Evolutionary conservation across 1,284 basidiomycete species (phyloP), one percentile per base, ranked within the genome.

Genomic region (Neonothopanus nambi): DNA sequence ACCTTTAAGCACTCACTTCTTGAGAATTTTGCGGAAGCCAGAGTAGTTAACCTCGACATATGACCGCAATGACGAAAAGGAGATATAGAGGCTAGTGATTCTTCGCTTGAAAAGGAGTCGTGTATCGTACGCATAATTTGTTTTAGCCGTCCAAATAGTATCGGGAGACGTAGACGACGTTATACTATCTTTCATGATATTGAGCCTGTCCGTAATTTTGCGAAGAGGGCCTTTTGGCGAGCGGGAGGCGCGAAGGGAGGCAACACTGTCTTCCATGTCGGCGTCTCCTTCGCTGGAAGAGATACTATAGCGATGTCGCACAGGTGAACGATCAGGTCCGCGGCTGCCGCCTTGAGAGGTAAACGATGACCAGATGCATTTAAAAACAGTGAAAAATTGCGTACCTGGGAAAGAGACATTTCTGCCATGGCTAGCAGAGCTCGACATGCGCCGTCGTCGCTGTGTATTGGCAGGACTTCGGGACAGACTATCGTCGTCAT

Each of bases 21-120:
- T 99, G 64, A 98, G 69, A 37, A 98, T 96, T 78, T 99, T 98
- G 63, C 93, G 85, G 73, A 98, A 93, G 0, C 95, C 97, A 0
- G 92, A 92, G 65, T 93, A 82, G 71, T 99, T 99, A 52, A 98
- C 79, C 63, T 98, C 92, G 46, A 95, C 87, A 62, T 95, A 99
- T n/a, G 94, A 91, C 68, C 84, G 85, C 53, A 98, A 79, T 35
- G 91, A 89, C n/a, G 88, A 89, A 43, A 90, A 78, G 1, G 85
- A 79, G 38, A 95, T 87, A 69, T 92, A 98, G n/a, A 95, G 77
- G 44, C 81, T 87, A 1, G 92, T 92, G 55, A 98, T 94, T 59
- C 89, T 80, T 57, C 94, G 85, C 75, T 98, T 98, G 80, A 92
- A 94, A 26, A 96, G 79, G 49, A 98, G 81, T 36, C 94, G 85